Base-by-base conservation (phyloP, 148 eudicot genomes). In the Fallopia convolvulus region DNA sequence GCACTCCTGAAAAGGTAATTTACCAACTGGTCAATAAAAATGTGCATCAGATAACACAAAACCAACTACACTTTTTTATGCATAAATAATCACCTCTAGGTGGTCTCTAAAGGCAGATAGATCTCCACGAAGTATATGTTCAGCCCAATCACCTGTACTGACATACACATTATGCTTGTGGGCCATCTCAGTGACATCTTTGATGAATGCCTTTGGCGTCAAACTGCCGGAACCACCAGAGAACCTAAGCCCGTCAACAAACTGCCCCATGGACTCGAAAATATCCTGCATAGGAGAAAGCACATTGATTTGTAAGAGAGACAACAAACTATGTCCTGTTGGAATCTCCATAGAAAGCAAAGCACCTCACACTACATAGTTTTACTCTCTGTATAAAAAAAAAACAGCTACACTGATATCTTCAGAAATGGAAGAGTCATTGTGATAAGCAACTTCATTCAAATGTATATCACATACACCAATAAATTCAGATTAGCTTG, bases 121-220 rank as follows among this genome's bases (percentile, higher is more conserved):
- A 36, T 97, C 98, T 79, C 74, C 84, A 58, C 85, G 89, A 73
- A 86, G 88, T 79, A 88, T 75, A 80, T 90, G 88, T 75, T 94
- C 98, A 75, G 92, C 98, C 98, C 98, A 94, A 76, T 92, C 97
- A 53, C 98, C 98, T 0, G 97, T 89, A 75, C 97, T 94, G 55
- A 94, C 97, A 84, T 92, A 90, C 47, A 92, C 83, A 79, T 90
- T 80, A 86, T 94, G 97, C 80, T 83, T 84, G 78, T 82, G 98
- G 9, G 98, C 98, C 93, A 94, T 85, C 72, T 89, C 86, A 52
- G 90, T 92, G 71, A 92, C 93, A 81, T 86, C 92, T 80, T 87
- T 88, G 48, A 94, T 83, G 81, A 79, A 92, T 65, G 86, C 75
- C 76, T 85, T 89, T 33, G 95, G 86, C 84, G 89, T 84, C 83